These are phyloP conservation scores for Dactylellina leptospora DNA, from an alignment of 2,329 filamentous ascomycete species.

Conservation along the genomic window DNA sequence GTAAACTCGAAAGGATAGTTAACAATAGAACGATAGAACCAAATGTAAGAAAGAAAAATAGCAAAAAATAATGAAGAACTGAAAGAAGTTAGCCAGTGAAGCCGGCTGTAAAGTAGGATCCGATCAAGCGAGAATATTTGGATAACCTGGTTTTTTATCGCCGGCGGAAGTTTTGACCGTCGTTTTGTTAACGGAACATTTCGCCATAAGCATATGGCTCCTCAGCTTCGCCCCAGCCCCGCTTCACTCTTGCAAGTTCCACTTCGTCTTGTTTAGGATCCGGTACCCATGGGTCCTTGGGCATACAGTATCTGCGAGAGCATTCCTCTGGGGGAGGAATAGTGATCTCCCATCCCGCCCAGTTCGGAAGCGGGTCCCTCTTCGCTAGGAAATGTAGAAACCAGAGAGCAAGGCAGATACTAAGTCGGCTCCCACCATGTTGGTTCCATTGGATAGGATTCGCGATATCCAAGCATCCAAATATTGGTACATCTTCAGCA, in stretches of 20 bases:
- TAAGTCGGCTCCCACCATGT: slow-evolving; percentile 36
- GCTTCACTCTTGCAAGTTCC: slow-evolving; percentile 47
- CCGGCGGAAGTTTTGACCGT: neutral
- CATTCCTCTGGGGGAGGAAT: slow-evolving; percentile 45
- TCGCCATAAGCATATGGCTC: slow-evolving; percentile 50
- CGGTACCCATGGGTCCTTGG: slow-evolving; percentile 48
- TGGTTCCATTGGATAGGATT: slow-evolving; percentile 52
- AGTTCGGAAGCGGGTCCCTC: slow-evolving; percentile 40
- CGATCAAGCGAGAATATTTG: neutral
- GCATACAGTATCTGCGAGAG: slow-evolving; percentile 48
- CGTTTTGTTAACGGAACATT: slow-evolving; percentile 28
- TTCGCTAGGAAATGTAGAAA: slow-evolving; percentile 47
- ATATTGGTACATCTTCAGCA: slow-evolving; percentile 33
- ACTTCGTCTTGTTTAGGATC: slow-evolving; percentile 50
- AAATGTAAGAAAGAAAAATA: neutral
- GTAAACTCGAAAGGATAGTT: neutral
- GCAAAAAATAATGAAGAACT: neutral
- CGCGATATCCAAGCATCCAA: slow-evolving; percentile 46
- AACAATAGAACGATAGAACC: neutral
- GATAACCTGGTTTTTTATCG: neutral
- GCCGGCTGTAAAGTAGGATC: neutral
- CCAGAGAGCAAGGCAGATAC: slow-evolving; percentile 45
- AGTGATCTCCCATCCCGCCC: slow-evolving; percentile 44
- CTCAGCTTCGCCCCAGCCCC: slow-evolving; percentile 48
- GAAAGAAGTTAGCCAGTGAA: neutral